phyloP scores from a whole-genome alignment of 2,329 filamentous ascomycete species.

The Magnaporthiopsis incrustans region DNA sequence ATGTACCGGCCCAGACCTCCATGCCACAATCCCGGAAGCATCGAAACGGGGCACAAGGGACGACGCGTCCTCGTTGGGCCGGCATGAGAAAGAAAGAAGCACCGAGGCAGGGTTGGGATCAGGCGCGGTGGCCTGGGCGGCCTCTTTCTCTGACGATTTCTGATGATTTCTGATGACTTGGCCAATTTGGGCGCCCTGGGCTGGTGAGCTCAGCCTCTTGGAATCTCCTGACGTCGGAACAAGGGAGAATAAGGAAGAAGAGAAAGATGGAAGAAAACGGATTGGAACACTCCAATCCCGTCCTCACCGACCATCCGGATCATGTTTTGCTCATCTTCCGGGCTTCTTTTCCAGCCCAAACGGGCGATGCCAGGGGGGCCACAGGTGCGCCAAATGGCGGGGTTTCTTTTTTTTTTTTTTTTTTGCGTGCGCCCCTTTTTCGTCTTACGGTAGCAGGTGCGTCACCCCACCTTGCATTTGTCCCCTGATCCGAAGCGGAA shows the following conservation, averaged over 20 bases:
- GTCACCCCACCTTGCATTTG: not conserved
- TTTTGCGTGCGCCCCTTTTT: not conserved
- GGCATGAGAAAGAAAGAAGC: not conserved
- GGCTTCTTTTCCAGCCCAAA: not conserved
- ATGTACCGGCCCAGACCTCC: not conserved
- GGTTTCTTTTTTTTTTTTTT: not conserved
- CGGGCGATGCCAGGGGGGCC: not conserved
- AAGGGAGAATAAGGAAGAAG: not conserved
- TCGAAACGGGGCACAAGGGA: not conserved
- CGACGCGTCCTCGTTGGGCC: not conserved
- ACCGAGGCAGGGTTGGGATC: not conserved
- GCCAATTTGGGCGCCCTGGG: too few relatives aligned
- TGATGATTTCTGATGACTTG: too few relatives aligned
- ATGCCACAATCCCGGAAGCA: not conserved
- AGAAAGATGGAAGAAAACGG: not conserved
- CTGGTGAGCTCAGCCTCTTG: not conserved
- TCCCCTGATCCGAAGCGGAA: not conserved
- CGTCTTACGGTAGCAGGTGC: not conserved
- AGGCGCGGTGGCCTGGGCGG: not conserved
- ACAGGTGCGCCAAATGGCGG: not conserved
- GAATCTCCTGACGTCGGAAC: not conserved
- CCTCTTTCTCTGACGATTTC: not conserved
- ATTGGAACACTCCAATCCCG: not conserved
- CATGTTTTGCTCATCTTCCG: not conserved
- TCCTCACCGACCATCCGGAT: not conserved